Evolutionary conservation across 805 yeast species (phyloP).

Genomic region (Saturnispora mendoncae): DNA sequence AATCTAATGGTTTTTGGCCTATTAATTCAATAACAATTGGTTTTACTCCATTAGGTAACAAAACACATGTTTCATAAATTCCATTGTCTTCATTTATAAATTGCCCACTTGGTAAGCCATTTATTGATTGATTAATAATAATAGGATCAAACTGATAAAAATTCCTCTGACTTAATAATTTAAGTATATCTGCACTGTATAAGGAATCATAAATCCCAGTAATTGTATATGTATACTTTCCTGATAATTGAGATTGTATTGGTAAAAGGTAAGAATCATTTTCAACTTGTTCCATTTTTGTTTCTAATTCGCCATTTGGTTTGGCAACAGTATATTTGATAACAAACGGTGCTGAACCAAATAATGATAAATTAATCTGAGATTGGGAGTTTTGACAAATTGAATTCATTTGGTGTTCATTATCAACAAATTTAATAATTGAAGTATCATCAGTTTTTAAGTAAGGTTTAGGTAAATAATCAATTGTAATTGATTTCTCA

Average conservation of each 20-base stretch:
- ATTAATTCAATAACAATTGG: slow-evolving; percentile 47
- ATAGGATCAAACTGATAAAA: slow-evolving; percentile 27
- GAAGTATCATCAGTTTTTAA: slow-evolving; percentile 11
- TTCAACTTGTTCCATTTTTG: slow-evolving; percentile 36
- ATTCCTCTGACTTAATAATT: slow-evolving; percentile 19
- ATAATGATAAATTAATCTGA: slow-evolving; percentile 32
- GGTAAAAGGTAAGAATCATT: slow-evolving; percentile 31
- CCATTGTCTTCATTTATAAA: slow-evolving; percentile 16
- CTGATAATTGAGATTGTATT: slow-evolving; percentile 38
- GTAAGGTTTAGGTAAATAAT: slow-evolving; percentile 26
- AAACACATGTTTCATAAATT: slow-evolving; percentile 26
- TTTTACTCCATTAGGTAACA: slow-evolving; percentile 27
- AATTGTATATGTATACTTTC: slow-evolving; percentile 54
- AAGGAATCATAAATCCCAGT: slow-evolving; percentile 56
- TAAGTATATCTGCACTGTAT: slow-evolving; percentile 38
- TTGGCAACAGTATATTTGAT: slow-evolving; percentile 53
- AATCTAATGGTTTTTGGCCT: slow-evolving; percentile 64
- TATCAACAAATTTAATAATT: background rate
- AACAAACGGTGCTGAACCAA: slow-evolving; percentile 59
- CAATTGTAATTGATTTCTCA: slow-evolving; percentile 18
- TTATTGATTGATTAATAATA: slow-evolving; percentile 43
- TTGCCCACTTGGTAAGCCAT: slow-evolving; percentile 49
- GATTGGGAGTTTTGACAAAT: slow-evolving; percentile 23
- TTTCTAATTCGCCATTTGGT: slow-evolving; percentile 45
- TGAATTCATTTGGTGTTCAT: slow-evolving; percentile 8